Evolutionary conservation across 1,284 basidiomycete species (phyloP), one percentile per base, ranked within the genome.

Genomic region (Ceratobasidium sp.): DNA sequence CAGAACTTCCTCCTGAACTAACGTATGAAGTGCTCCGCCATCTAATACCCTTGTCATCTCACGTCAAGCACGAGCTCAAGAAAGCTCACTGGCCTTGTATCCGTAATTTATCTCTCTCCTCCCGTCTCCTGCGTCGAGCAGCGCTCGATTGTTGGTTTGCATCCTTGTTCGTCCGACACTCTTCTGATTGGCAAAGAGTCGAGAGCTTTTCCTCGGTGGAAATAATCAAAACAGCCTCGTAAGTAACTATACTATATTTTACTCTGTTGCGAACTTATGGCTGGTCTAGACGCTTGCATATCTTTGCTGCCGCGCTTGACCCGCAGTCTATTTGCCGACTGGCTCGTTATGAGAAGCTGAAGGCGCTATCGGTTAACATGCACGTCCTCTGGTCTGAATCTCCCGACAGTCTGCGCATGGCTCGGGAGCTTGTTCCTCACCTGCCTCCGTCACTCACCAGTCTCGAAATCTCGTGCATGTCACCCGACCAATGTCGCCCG

Each of bases 391-490:
- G 60, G 60, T 42, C 47, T 6, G 49, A 65, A 34, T 40, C 49
- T 13, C 60, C 35, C 12, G 60, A 65, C 15, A 53, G 35, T 10
- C 35, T 49, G 17, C 60, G 53, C 22, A 25, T 52, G 34, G 49
- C 53, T 13, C 10, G 20, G n/a, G 40, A 52, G 32, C 34, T 65
- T 34, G 60, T 65, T 10, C 47, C 43, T 15, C 15, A 53, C 32
- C 17, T 65, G 27, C 60, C 60, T 13, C 22, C 22, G 3, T 53
- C 49, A 20, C 22, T 65, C 32, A 65, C 32, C 25, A 22, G 35
- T 20, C 34, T 65, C 12, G 60, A 65, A 25, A 27, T 65, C 32
- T 65, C 60, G 31, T 65, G 60, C 35, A 53, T 65, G 60, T 53
- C 60, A 3, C 49, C 49, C 5, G 49, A 52, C 10, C 60, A 65